phyloP scores from a whole-genome alignment of 2,329 filamentous ascomycete genomes.

The Paradendryphiella salina region DNA sequence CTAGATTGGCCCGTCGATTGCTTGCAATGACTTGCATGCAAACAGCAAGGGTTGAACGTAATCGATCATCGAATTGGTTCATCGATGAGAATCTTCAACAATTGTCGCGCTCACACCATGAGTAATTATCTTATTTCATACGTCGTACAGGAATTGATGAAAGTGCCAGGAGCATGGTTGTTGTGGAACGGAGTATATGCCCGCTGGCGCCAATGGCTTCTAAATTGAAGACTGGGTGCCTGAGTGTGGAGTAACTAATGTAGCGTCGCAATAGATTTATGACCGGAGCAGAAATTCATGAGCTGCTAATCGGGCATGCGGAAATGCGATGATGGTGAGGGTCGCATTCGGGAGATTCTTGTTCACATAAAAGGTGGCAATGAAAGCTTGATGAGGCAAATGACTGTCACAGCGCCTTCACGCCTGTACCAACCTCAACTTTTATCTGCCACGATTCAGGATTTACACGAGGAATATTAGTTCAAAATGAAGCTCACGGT shows the following conservation, averaged over 20 bases:
- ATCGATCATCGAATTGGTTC: no score
- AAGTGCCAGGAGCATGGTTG: neutral
- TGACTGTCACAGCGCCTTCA: no score
- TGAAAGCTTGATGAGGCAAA: no score
- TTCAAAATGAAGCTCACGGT: slow-evolving; percentile 19
- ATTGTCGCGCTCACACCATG: neutral
- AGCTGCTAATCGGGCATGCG: neutral
- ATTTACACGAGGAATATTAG: neutral
- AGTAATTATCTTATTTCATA: neutral
- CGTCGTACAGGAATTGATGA: neutral
- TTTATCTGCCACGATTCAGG: neutral
- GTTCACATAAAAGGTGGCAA: no score
- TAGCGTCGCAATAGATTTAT: neutral
- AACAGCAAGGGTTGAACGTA: no score
- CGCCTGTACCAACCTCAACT: neutral
- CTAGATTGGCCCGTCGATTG: no score
- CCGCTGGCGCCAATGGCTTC: slow-evolving; percentile 1
- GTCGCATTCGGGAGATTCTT: no score
- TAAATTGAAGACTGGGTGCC: slow-evolving; percentile 9
- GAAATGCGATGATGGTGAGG: no score
- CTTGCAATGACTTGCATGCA: no score
- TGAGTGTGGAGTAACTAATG: slow-evolving; percentile 6
- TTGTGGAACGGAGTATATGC: neutral
- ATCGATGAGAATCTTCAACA: neutral
- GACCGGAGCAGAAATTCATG: neutral